phyloP scores from a whole-genome alignment of 169 alveolate genomes.

The Prorocentrum cordatum region DNA sequence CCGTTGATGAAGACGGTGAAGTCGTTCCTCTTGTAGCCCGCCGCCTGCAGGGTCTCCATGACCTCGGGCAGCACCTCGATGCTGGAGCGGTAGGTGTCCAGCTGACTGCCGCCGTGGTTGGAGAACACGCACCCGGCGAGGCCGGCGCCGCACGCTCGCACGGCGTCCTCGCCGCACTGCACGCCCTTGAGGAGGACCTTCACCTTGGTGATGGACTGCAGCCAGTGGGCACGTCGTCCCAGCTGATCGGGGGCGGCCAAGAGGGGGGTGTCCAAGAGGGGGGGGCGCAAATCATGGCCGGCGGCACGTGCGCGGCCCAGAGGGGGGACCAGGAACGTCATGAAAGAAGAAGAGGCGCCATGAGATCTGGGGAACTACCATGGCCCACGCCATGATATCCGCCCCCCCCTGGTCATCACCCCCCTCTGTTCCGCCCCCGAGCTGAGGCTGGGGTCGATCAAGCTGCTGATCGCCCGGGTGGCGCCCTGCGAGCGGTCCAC shows the following conservation, averaged over 20 bases:
- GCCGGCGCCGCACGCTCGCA: conserved; percentile 68
- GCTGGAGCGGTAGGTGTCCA: conserved; percentile 73
- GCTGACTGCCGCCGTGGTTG: conserved; percentile 75
- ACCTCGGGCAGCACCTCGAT: conserved; percentile 73
- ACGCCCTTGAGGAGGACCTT: not conserved
- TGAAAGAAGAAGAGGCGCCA: no score
- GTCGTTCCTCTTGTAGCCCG: not conserved
- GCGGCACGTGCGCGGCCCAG: no score
- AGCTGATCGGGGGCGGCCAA: no score
- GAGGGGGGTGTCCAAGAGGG: no score
- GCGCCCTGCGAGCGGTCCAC: conserved; percentile 12
- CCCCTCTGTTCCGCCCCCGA: no score
- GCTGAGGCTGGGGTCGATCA: not conserved
- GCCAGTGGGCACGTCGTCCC: conserved; percentile 5
- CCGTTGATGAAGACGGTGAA: conserved; percentile 71
- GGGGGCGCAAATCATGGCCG: no score
- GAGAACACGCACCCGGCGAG: conserved; percentile 72
- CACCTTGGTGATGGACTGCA: not conserved
- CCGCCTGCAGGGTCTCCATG: conserved; percentile 1
- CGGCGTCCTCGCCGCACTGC: not conserved
- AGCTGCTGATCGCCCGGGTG: conserved; percentile 4
- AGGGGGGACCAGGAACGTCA: no score
- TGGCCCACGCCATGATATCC: no score
- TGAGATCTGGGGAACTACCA: no score
- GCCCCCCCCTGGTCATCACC: no score